These are phyloP conservation scores for Dioszegia crocea DNA, from an alignment of 768 basidiomycete genomes.

Conservation along the genomic window DNA sequence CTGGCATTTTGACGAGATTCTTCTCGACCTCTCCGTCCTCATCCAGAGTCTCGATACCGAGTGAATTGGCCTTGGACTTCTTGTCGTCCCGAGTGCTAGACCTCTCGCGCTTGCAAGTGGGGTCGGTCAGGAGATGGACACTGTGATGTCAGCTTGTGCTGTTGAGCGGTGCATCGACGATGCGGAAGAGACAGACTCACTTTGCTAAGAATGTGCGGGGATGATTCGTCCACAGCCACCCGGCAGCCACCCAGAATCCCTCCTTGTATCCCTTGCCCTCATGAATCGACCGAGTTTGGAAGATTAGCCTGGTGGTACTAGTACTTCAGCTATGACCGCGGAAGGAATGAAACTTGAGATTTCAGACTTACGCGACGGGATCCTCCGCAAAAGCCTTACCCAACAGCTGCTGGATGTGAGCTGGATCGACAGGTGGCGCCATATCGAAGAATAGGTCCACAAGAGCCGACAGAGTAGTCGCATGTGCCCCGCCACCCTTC, in stretches of 20 bases:
- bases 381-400: constrained; percentile 60
- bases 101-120: constrained; percentile 49
- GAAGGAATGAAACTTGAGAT: background rate
- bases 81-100: constrained; percentile 25
- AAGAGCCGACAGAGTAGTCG: constrained; percentile 12
- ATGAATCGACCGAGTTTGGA: constrained; percentile 66
- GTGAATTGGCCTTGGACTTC: constrained; percentile 10
- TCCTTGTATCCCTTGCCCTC: constrained; percentile 61
- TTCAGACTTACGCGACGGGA: constrained; percentile 42
- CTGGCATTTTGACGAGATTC: constrained; percentile 6
- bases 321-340: background rate
- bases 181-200: constrained; percentile 12
- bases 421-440: constrained; percentile 6
- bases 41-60: constrained; percentile 15
- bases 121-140: constrained; percentile 57
- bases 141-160: constrained; percentile 7
- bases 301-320: constrained; percentile 64
- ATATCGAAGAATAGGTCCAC: constrained; percentile 28
- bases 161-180: background rate
- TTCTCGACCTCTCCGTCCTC: constrained; percentile 23
- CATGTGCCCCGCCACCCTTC: constrained; percentile 20
- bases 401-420: constrained; percentile 46
- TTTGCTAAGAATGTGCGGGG: constrained; percentile 67
- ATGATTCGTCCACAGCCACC: constrained; percentile 66
- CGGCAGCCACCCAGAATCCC: constrained; percentile 60